Conservation (phyloP, 2,329 filamentous ascomycete genomes). For the Rugonectria rugulosa region DNA sequence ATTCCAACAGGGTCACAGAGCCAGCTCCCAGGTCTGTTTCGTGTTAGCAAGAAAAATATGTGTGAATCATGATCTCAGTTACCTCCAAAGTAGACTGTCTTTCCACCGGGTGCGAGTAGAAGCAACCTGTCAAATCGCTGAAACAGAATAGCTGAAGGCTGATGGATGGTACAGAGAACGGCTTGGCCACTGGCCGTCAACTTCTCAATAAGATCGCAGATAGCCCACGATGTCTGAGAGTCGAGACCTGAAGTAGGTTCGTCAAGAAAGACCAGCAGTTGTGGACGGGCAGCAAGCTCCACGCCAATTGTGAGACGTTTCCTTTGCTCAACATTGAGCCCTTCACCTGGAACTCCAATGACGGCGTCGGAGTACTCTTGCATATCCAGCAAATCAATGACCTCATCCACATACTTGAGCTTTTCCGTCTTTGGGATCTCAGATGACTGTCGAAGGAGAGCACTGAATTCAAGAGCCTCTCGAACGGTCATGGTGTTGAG, state of each 20-base stretch:
- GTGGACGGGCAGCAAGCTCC: constrained; percentile 76
- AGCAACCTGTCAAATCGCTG: constrained; percentile 61
- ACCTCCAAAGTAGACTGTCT: constrained; percentile 67
- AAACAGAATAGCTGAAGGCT: constrained; percentile 54
- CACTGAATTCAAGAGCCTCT: constrained; percentile 62
- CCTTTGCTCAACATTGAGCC: constrained; percentile 52
- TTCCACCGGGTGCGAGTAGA: constrained; percentile 62
- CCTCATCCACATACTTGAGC: constrained; percentile 40
- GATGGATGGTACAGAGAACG: constrained; percentile 56
- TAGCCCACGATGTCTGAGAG: constrained; percentile 78
- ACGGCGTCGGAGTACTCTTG: constrained; percentile 74
- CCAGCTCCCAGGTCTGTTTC: constrained; percentile 44
- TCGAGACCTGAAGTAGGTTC: constrained; percentile 81
- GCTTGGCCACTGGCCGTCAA: constrained; percentile 57
- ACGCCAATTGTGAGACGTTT: constrained; percentile 77
- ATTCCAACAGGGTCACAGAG: constrained; percentile 57
- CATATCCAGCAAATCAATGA: constrained; percentile 47
- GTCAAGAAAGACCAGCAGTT: constrained; percentile 77
- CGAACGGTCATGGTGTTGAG: constrained; percentile 72
- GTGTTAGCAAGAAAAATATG: fast-evolving
- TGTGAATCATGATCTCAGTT: constrained; percentile 21
- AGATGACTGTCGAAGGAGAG: constrained; percentile 70
- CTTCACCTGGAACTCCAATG: constrained; percentile 60
- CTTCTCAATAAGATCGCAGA: constrained; percentile 74
- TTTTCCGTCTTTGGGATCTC: constrained; percentile 51